A percentile compares a stretch with the other conserved stretches of the same genome.
Conservation (phyloP, 371 early-diverging fungal species). For the Capillidium rhysosporum region DNA sequence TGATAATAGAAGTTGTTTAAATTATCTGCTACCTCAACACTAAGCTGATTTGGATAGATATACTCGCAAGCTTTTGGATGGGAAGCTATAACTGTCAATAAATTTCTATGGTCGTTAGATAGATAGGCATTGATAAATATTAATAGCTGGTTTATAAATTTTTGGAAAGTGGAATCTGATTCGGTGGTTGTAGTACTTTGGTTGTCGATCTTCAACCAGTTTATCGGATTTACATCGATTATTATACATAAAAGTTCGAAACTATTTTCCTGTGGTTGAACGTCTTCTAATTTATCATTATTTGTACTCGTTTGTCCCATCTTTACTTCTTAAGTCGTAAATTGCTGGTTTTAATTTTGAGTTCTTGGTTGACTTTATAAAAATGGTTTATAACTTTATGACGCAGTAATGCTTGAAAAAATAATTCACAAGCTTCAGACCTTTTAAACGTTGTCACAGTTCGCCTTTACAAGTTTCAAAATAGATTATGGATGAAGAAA, state of each 20-base stretch:
- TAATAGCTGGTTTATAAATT: not conserved
- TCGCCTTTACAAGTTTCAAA: no score
- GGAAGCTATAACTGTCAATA: not conserved
- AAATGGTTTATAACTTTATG: no score
- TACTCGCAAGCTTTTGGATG: not conserved
- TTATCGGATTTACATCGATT: conserved; percentile 1
- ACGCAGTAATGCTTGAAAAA: no score
- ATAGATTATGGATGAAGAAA: no score
- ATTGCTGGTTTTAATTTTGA: no score
- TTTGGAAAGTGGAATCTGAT: not conserved
- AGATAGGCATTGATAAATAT: conserved; percentile 2
- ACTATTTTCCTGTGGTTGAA: not conserved
- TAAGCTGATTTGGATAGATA: not conserved
- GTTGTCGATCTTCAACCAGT: not conserved
- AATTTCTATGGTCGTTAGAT: not conserved
- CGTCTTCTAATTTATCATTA: not conserved
- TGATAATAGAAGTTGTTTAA: not conserved
- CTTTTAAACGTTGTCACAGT: no score
- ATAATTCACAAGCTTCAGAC: no score
- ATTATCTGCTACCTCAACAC: not conserved
- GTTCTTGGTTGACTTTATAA: no score
- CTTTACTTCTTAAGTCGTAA: no score
- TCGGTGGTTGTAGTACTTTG: no score
- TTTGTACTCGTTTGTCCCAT: no score
- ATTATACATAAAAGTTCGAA: conserved; percentile 1